Percentiles rank a stretch among this genome's conserved stretches.
These are phyloP conservation scores for Globisporangium iwayamae DNA, from an alignment of 352 stramenopile species.

Conservation along the genomic window DNA sequence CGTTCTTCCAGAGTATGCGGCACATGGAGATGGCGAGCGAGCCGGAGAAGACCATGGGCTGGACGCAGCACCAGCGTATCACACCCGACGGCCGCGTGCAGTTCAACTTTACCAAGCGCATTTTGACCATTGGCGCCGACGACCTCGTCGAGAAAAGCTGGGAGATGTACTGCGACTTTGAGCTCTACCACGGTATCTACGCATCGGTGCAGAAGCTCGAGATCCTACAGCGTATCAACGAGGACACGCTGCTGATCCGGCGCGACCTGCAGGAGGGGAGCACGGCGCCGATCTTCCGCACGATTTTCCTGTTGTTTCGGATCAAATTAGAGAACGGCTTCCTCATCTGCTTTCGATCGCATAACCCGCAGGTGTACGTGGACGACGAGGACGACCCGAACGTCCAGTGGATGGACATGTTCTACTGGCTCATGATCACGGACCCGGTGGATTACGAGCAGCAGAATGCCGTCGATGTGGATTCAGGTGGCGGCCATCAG, in stretches of 20 bases:
- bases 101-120: constrained; percentile 80
- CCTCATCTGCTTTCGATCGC: constrained; percentile 79
- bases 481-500: background rate
- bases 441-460: constrained; percentile 26
- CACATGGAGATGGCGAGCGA: constrained; percentile 17
- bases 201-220: constrained; percentile 74
- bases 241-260: constrained; percentile 73
- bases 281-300: constrained; percentile 64
- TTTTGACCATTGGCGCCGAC: constrained; percentile 54
- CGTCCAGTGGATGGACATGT: constrained; percentile 86
- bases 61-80: constrained; percentile 72
- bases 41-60: constrained; percentile 73
- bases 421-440: constrained; percentile 83
- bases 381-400: constrained; percentile 78
- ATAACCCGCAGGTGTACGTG: constrained; percentile 59
- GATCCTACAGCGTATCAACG: constrained; percentile 72
- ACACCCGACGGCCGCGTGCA: constrained; percentile 58
- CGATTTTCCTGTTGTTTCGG: constrained; percentile 71
- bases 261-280: constrained; percentile 64
- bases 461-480: constrained; percentile 3
- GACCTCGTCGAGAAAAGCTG: constrained; percentile 73
- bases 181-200: constrained; percentile 76
- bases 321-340: constrained; percentile 65
- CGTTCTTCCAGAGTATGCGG: constrained; percentile 66
- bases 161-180: constrained; percentile 79